These are phyloP conservation scores for Trichoderma polysporum DNA, from an alignment of 2,329 filamentous ascomycete species.

Conservation along the genomic window DNA sequence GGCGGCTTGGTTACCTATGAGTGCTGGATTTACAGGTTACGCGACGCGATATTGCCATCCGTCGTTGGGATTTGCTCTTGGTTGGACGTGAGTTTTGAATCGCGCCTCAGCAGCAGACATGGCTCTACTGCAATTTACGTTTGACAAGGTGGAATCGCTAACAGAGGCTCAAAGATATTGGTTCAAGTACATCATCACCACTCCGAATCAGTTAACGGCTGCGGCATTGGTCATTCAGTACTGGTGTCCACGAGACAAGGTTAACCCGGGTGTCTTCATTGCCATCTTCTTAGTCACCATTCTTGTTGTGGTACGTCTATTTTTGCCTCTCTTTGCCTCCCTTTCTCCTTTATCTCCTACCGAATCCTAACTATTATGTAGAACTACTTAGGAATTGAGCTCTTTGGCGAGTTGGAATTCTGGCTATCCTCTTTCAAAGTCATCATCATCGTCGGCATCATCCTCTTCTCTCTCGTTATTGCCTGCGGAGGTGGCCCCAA, in stretches of 20 bases:
- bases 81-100: conserved; percentile 58
- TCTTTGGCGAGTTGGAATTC: conserved; percentile 67
- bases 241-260: conserved; percentile 63
- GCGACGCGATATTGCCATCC: conserved; percentile 77
- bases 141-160: background rate
- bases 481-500: conserved; percentile 65
- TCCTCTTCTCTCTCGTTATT: conserved; percentile 63
- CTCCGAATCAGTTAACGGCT: conserved; percentile 81
- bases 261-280: conserved; percentile 81
- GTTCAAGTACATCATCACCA: conserved; percentile 82
- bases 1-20: conserved; percentile 77
- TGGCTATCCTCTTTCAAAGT: conserved; percentile 67
- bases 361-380: background rate
- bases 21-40: conserved; percentile 79
- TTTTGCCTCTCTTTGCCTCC: too few relatives aligned
- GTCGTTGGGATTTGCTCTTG: conserved; percentile 75
- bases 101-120: background rate
- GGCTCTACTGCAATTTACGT: background rate
- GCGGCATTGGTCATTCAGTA: conserved; percentile 76
- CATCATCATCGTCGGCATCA: conserved; percentile 63
- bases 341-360: background rate
- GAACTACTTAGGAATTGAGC: conserved; percentile 64
- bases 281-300: conserved; percentile 66
- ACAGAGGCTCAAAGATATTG: conserved; percentile 47
- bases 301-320: conserved; percentile 47